Base-by-base conservation (phyloP, 2,329 filamentous ascomycete species). In the Lecanosticta acicola region DNA sequence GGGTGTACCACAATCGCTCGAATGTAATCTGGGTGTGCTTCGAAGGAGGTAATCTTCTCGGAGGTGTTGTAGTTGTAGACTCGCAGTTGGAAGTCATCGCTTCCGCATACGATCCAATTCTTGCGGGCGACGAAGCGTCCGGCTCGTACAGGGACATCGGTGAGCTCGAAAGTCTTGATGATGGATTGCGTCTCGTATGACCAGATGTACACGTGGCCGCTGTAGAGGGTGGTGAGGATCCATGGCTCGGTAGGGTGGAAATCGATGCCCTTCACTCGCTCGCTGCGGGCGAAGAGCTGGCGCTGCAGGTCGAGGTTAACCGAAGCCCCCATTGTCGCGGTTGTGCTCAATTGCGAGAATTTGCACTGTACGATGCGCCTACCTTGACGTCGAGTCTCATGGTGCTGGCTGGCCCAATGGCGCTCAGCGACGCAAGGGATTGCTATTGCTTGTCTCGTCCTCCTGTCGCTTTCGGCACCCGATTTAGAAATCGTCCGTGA, bases 61-160 rank as follows among this genome's bases (percentile, higher is more conserved):
- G 88, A 94, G 43, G 93, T 98, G 73, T 98, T 97, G 79, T 97
- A 98, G 75, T 98, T 97, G 79, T 95, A 94, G 54, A 94, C 87
- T 59, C 91, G 85, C 51, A 85, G 67, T 63, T 84, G 80, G 73
- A 94, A 98, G 73, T 95, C 88, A 73, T 94, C 87, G 58, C 85
- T 91, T 64, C 93, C 93, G 71, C 64, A 67, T 13, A 67, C 64
- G 32, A 68, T 68, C 93, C 93, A 98, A 71, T 97, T 98, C 82
- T 98, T 98, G 61, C 93, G 81, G 58, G 93, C 87, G 64, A 98
- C 82, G 70, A 98, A 98, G 60, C 93, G 87, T 64, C 93, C 93
- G 53, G 93, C 93, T 69, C 93, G 86, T 48, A 98, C 91, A 55
- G 93, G 93, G 41, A 98, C 93, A 77, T 98, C 93, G 66, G 91